phyloP scores from a whole-genome alignment of 2,329 filamentous ascomycete species.

The Cytospora piceicola region DNA sequence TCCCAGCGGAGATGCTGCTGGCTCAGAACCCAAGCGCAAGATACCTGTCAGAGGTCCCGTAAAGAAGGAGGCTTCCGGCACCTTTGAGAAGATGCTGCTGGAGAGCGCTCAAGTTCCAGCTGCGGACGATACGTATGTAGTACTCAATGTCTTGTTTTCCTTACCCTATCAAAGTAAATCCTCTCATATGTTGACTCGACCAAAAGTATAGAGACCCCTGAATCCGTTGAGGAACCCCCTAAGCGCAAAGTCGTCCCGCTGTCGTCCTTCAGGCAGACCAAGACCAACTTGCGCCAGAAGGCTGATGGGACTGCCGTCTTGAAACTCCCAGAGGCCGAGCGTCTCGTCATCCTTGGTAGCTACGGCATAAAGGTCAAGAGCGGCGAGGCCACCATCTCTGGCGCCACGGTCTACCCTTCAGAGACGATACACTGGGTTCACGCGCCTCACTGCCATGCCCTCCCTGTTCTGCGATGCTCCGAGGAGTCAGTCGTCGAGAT shows the following conservation, averaged over 20 bases:
- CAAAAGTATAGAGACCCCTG: conserved; percentile 29
- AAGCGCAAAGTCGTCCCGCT: conserved; percentile 39
- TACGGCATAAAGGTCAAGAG: conserved; percentile 66
- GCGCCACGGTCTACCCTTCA: conserved; percentile 61
- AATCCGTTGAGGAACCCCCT: conserved; percentile 33
- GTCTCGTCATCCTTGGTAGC: conserved; percentile 67
- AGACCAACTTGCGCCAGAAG: conserved; percentile 48
- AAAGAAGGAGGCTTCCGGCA: conserved; percentile 9
- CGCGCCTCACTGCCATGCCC: conserved; percentile 69
- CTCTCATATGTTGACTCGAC: conserved; percentile 8
- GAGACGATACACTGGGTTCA: conserved; percentile 59
- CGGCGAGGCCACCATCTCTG: conserved; percentile 68
- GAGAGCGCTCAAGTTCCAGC: conserved; percentile 23
- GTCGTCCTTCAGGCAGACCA: conserved; percentile 51
- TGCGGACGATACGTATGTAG: conserved; percentile 20
- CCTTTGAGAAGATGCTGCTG: conserved; percentile 23
- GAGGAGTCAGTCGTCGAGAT: conserved; percentile 59
- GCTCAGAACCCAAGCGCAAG: background rate
- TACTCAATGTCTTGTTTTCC: background rate
- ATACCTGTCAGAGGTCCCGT: background rate
- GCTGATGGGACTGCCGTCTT: conserved; percentile 47
- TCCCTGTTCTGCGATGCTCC: conserved; percentile 66
- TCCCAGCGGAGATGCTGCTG: background rate
- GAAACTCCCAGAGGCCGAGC: conserved; percentile 56
- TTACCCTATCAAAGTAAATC: no score